Base-by-base conservation (phyloP, 2,329 filamentous ascomycete genomes). In the Fonsecaea monophora region DNA sequence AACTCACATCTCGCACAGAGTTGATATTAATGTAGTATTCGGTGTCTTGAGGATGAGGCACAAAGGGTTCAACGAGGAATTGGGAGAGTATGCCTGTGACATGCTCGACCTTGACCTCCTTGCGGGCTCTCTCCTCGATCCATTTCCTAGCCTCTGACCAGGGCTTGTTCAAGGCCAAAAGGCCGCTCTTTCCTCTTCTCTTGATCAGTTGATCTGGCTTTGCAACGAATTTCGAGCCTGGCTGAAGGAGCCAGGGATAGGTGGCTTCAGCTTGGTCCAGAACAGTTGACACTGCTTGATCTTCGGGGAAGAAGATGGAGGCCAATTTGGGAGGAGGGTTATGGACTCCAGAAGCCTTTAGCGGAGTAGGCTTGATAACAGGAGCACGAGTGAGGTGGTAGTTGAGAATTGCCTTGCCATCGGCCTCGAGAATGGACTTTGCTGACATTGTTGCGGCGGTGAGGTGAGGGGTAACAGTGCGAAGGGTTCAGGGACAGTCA, bases 21-120 rank as follows among this genome's bases (percentile, higher is more conserved):
- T 97, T 95, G 86, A 99, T 99, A 89, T 97, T 97, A 86, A 99
- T 97, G 85, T 99, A 99, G 86, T 98, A 98, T 84, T 99, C 95
- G 72, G 94, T 97, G 80, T 93, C 90, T 76, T 93, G 87, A 72
- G 94, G 91, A 83, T 99, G 95, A 77, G 94, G 95, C 70, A 98
- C 94, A 78, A 99, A 98, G 60, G 95, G 95, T 88, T 99, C 95
- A 74, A 99, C 94, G 73, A 99, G 86, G 87, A 99, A 99, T 77
- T 96, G 92, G 80, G 94, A 90, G 79, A 99, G 87, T 72, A 91
- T 88, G 80, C 95, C 95, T 71, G 91, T 88, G 74, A 93, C 90
- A 75, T 91, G 90, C 89, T 99, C 95, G 74, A 99, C 95, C 85
- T 93, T 88, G 80, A 97, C 91, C 76, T 87, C 83, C 89, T 97